Percentiles rank a stretch among this genome's conserved stretches.
These are phyloP conservation scores for Mediolabrus comicus DNA, from an alignment of 108 stramenopile species.

Conservation along the genomic window DNA sequence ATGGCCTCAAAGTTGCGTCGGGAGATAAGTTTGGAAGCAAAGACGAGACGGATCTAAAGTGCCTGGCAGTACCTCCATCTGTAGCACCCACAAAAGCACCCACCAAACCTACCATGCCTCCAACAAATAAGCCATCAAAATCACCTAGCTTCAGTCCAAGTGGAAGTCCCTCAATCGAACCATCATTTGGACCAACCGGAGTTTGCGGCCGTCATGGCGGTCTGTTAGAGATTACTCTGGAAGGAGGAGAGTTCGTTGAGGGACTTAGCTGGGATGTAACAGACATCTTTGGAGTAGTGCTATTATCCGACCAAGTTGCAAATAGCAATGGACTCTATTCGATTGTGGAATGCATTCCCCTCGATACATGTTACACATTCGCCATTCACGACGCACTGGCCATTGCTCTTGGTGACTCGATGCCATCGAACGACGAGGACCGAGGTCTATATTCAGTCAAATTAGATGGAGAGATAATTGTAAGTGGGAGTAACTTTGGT, in stretches of 20 bases:
- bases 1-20: slow-evolving; percentile 33
- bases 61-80: slow-evolving; percentile 15
- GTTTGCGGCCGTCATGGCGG: slow-evolving; percentile 8
- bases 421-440: background rate
- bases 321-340: slow-evolving; percentile 1
- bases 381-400: slow-evolving; percentile 14
- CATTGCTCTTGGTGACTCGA: background rate
- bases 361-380: slow-evolving; percentile 24
- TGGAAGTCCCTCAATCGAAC: background rate
- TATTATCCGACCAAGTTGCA: slow-evolving; percentile 7
- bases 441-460: slow-evolving; percentile 20
- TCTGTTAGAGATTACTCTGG: slow-evolving; percentile 17
- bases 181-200: background rate
- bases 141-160: slow-evolving; percentile 8
- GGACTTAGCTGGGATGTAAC: slow-evolving; percentile 21
- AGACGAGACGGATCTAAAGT: slow-evolving; percentile 13
- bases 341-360: slow-evolving; percentile 9
- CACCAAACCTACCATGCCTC: slow-evolving; percentile 16
- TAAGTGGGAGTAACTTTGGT: slow-evolving; percentile 14
- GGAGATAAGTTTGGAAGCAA: slow-evolving; percentile 16
- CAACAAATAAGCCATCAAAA: slow-evolving; percentile 6
- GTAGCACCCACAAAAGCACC: slow-evolving; percentile 18
- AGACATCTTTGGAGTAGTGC: slow-evolving; percentile 18
- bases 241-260: slow-evolving; percentile 23
- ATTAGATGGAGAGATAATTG: slow-evolving; percentile 12